phyloP scores from a whole-genome alignment of 2,329 filamentous ascomycete species.

The Thermochaetoides dissita region DNA sequence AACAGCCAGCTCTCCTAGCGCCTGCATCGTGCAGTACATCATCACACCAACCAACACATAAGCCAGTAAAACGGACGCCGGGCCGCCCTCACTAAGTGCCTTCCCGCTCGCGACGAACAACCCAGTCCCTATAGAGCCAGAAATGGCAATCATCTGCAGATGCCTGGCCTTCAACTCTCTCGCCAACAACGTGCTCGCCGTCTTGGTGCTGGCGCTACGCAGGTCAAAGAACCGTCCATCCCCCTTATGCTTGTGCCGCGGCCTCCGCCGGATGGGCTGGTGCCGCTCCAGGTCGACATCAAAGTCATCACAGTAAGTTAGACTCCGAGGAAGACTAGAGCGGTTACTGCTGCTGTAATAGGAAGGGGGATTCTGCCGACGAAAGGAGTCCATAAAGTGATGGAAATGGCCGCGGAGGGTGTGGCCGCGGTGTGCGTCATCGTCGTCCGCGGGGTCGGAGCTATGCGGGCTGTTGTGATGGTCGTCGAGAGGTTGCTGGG shows the following conservation, averaged over 20 bases:
- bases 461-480: neutral
- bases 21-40: constrained; percentile 61
- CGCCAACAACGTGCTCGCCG: constrained; percentile 14
- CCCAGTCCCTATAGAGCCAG: constrained; percentile 82
- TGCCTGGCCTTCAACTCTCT: constrained; percentile 54
- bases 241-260: constrained; percentile 3
- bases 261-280: constrained; percentile 2
- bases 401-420: neutral
- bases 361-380: constrained; percentile 8
- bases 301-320: too few relatives aligned
- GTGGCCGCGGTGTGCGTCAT: neutral
- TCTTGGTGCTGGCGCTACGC: constrained; percentile 10
- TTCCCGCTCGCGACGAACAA: constrained; percentile 73
- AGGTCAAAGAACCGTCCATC: constrained; percentile 15
- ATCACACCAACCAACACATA: constrained; percentile 69
- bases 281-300: too few relatives aligned
- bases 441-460: neutral
- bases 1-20: constrained; percentile 43
- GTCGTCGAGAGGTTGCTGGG: too few relatives aligned
- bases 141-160: constrained; percentile 59
- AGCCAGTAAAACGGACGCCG: constrained; percentile 62
- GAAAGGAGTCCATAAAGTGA: constrained; percentile 16
- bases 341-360: too few relatives aligned
- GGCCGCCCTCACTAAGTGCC: constrained; percentile 60
- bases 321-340: too few relatives aligned